Evolutionary conservation across 805 yeast species (phyloP).

Genomic region (Lachancea cidri): DNA sequence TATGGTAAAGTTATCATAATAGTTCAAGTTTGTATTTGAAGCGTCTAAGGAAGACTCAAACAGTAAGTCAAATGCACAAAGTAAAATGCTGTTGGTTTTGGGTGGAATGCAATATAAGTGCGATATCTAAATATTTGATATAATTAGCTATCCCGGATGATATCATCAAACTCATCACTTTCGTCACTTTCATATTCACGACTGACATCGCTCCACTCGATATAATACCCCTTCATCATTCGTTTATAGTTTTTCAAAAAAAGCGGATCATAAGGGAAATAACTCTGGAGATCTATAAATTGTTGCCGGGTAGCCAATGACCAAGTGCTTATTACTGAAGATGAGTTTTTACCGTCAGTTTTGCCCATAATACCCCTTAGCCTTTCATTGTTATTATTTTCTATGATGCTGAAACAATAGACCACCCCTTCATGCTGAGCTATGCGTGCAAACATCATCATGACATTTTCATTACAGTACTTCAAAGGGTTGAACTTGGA

Average conservation of each 20-base stretch:
- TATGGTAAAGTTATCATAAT: too few species aligned
- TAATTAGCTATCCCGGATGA: constrained; percentile 2
- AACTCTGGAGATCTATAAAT: constrained; percentile 85
- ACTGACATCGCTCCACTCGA: constrained; percentile 81
- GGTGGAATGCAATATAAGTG: background rate
- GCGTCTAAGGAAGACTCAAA: too few species aligned
- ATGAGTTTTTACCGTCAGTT: constrained; percentile 13
- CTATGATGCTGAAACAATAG: constrained; percentile 89
- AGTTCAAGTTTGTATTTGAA: too few species aligned
- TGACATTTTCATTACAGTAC: constrained; percentile 91
- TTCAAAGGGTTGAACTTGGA: constrained; percentile 91
- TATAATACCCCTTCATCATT: constrained; percentile 50
- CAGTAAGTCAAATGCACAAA: too few species aligned
- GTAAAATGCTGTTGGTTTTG: too few species aligned
- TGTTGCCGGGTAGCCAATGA: constrained; percentile 65
- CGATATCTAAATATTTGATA: background rate
- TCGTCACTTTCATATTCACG: constrained; percentile 46
- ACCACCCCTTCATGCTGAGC: constrained; percentile 87
- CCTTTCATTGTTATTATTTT: constrained; percentile 64
- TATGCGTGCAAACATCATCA: constrained; percentile 85
- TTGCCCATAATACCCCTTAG: constrained; percentile 39
- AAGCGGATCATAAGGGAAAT: constrained; percentile 93
- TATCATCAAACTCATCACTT: constrained; percentile 42
- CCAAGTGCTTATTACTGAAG: constrained; percentile 24
- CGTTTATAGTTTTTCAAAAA: constrained; percentile 58